phyloP scores from a whole-genome alignment of 176 grass and related monocot genomes.

The Aegilops tauschii region DNA sequence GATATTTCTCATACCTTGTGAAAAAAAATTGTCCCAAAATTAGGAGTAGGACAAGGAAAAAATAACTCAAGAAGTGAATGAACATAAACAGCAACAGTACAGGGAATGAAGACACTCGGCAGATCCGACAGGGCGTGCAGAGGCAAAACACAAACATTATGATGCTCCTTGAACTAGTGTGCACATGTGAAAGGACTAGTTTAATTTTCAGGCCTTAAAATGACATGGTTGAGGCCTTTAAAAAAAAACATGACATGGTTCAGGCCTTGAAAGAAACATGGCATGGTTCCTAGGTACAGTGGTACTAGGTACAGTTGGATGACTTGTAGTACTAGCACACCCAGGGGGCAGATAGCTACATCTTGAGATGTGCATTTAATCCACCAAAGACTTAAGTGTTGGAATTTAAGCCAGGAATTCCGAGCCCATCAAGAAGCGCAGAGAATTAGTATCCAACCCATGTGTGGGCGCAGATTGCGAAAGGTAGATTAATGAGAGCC shows the following conservation, averaged over 20 bases:
- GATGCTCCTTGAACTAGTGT: not conserved
- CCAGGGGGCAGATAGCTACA: not conserved
- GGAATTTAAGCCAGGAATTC: not conserved
- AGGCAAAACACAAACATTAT: not conserved
- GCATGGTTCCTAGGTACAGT: not conserved
- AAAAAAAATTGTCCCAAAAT: constrained; percentile 14
- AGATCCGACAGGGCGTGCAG: not conserved
- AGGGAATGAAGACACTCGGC: not conserved
- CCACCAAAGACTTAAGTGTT: not conserved
- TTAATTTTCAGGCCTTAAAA: not conserved
- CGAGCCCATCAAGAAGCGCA: not conserved
- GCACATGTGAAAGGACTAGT: constrained; percentile 2
- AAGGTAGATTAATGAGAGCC: not conserved
- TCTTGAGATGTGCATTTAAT: not conserved
- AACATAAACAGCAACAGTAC: not conserved
- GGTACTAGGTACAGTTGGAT: not conserved
- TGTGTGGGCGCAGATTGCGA: not conserved
- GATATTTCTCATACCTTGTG: constrained; percentile 95
- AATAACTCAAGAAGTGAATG: not conserved
- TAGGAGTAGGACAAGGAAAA: constrained; percentile 17
- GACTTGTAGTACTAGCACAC: not conserved
- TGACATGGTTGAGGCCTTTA: not conserved
- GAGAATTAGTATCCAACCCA: not conserved
- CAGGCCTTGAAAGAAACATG: not conserved
- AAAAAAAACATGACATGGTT: too few species aligned